Evolutionary conservation across 2,329 filamentous ascomycete species (phyloP).

Genomic region (Penicillium palitans): DNA sequence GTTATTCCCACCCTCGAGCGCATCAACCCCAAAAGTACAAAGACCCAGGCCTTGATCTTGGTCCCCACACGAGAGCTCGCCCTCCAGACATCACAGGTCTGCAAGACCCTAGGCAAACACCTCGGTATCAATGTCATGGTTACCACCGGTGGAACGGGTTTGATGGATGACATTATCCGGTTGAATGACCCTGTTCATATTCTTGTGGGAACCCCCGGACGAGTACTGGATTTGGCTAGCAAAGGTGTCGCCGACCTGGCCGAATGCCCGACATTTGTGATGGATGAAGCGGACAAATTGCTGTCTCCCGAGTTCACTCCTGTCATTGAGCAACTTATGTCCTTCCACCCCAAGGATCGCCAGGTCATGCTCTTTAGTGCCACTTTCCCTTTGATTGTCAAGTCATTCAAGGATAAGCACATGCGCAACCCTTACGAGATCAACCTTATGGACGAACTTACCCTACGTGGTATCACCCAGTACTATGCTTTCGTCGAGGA

Average conservation of each 20-base stretch:
- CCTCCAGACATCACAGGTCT: constrained; percentile 97
- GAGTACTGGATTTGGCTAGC: constrained; percentile 92
- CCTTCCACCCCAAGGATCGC: constrained; percentile 93
- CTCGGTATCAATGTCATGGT: constrained; percentile 99
- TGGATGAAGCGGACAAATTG: constrained; percentile 99
- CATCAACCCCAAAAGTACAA: constrained; percentile 94
- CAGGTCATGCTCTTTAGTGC: constrained; percentile 99
- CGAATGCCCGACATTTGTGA: constrained; percentile 96
- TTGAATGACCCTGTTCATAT: constrained; percentile 94
- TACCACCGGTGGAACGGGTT: constrained; percentile 89
- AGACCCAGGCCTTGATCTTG: constrained; percentile 94
- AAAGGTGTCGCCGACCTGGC: constrained; percentile 96
- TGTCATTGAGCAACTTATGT: constrained; percentile 91
- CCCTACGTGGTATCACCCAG: constrained; percentile 94
- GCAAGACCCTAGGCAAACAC: constrained; percentile 97
- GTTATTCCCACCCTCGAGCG: constrained; percentile 93
- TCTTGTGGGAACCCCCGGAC: constrained; percentile 92
- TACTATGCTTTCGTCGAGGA: constrained; percentile 99
- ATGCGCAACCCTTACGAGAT: constrained; percentile 97
- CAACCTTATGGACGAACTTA: constrained; percentile 99
- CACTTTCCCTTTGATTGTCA: constrained; percentile 95
- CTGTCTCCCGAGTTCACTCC: constrained; percentile 95
- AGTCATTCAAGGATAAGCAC: constrained; percentile 97
- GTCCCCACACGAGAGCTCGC: constrained; percentile 96
- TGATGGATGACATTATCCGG: constrained; percentile 96